Base-by-base conservation (phyloP, 2,329 filamentous ascomycete species). In the Cladophialophora yegresii region DNA sequence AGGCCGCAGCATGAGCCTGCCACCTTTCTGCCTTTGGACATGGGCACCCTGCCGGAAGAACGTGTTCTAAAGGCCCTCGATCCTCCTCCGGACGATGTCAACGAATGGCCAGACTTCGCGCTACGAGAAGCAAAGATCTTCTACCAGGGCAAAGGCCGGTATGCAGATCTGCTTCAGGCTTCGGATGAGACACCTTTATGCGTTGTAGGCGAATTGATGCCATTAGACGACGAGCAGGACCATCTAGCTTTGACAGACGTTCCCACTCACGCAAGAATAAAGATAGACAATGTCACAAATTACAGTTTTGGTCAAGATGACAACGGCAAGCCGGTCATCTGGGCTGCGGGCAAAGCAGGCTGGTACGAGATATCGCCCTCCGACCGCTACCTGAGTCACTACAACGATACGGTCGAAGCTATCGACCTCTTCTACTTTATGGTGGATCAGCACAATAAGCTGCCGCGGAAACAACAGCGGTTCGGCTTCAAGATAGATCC, bases 301-400 rank as follows among this genome's bases (percentile, higher is more conserved):
- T 82, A 78, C 71, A 79, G 79, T 54, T 82, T 81, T 69, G 80
- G 80, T 20, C 79, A 81, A 67, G 77, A 84, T 70, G 81, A 82
- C 54, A 83, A 87, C 72, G 83, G 83, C 12, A 81, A 81, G 45
- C 77, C 84, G 53, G 80, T 81, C 23, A 77, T 88, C 50, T 88
- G 86, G 86, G 85, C 85, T 22, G 81, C 84, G 55, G 86, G 86
- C 36, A 77, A 81, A 66, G 84, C 85, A 45, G 86, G 86, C 61
- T 88, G 86, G 85, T 88, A 85, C 71, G 80, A 81, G 58, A 79
- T 89, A 54, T 77, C 77, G 32, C 85, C 86, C 2, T 77, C 81
- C 47, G 77, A 79, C 67, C 77, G 78, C 1, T 89, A 87, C 72
- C 75, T 79, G 65, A 73, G 57, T 45, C 64, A 71, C 49, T 87